Evolutionary conservation across 352 stramenopile species (phyloP).

Genomic region (Globisporangium cederbergense): DNA sequence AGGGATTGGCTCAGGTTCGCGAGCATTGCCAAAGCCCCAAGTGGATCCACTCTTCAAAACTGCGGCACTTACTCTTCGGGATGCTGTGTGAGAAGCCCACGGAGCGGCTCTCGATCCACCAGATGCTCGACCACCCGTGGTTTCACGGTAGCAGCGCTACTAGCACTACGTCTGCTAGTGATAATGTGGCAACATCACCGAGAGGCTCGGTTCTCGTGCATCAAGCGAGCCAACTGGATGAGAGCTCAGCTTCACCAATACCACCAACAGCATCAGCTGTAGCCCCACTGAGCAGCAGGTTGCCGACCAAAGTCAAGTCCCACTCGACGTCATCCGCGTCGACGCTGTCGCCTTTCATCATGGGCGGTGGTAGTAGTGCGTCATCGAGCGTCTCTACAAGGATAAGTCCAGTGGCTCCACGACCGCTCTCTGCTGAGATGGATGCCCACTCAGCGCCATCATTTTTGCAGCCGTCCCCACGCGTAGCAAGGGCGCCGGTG

Average conservation of each 20-base stretch:
- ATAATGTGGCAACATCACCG: background rate
- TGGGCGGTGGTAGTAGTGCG: background rate
- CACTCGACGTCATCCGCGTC: slow-evolving; percentile 15
- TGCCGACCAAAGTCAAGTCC: slow-evolving; percentile 13
- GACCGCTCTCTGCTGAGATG: slow-evolving; percentile 15
- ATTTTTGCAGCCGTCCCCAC: slow-evolving; percentile 1
- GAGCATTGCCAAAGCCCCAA: slow-evolving; percentile 33
- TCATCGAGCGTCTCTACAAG: background rate
- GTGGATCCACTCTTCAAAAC: slow-evolving; percentile 46
- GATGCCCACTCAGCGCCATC: background rate
- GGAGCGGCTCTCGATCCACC: slow-evolving; percentile 38
- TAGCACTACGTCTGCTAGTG: background rate
- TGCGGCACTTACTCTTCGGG: slow-evolving; percentile 38
- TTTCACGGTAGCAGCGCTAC: slow-evolving; percentile 17
- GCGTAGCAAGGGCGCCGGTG: background rate
- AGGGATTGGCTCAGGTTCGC: slow-evolving; percentile 28
- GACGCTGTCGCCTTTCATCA: background rate
- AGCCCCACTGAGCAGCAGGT: background rate
- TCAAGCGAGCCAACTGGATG: background rate
- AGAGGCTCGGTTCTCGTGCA: slow-evolving; percentile 7
- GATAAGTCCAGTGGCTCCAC: background rate
- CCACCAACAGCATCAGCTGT: background rate
- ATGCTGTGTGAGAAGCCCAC: slow-evolving; percentile 38
- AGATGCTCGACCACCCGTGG: slow-evolving; percentile 54
- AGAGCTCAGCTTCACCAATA: background rate